Base-by-base conservation (phyloP, 345 rosid genomes). In the Aquilaria yunnanensis region DNA sequence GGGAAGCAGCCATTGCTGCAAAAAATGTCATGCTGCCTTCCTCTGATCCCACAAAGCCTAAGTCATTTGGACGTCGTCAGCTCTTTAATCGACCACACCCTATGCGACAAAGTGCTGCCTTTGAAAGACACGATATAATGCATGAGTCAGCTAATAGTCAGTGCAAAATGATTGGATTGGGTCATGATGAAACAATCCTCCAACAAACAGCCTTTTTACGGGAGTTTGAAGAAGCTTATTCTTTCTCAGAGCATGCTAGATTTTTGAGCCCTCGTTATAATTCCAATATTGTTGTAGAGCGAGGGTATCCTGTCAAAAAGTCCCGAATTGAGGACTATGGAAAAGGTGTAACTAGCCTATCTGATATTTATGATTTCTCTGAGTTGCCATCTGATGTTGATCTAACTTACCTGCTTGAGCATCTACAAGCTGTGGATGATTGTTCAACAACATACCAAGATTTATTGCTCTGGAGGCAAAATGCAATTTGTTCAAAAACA, bases 1-100 rank as follows among this genome's bases (percentile, higher is more conserved):
- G 96, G 57, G 70, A 77, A 66, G 95, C 92, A 63, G 96, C 98
- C 74, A 70, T 89, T 80, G 75, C 78, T 43, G 96, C 98, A 33
- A 92, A 92, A 82, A 92, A 89, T 63, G 96, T 92, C 66, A 92
- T 92, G 98, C 54, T 89, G 70, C 78, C 95, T 77, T 89, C 96
- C 50, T 78, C 95, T 69, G 93, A 85, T 59, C 75, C 85, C 31
- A 64, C 83, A 52, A 75, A 71, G 71, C 92, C 85, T 13, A 78
- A 85, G 78, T 85, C 96, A 51, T 72, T 73, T 70, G 98, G 98
- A 64, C 92, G 98, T 31, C 92, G 89, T 29, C 98, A 89, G 66
- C 92, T 92, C 53, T 92, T 92, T 70, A 74, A 74, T 55, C 76
- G 50, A 56, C 93, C 95, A 51, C 98, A 89, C 67, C 98, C 95